Evolutionary conservation across 371 early-diverging fungal genomes (phyloP).

Genomic region (Mycotypha africana): DNA sequence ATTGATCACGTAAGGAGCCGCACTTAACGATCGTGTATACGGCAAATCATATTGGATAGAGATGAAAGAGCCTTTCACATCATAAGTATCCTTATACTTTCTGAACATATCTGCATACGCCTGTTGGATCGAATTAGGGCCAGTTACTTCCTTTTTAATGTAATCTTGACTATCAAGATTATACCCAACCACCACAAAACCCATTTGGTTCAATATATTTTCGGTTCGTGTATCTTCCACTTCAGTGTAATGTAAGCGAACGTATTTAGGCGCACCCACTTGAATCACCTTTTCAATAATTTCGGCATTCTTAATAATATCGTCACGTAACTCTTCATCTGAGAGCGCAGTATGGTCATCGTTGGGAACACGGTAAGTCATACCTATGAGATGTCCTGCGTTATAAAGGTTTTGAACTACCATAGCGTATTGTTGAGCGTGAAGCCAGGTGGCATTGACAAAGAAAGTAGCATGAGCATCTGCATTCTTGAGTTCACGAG

Average conservation of each 20-base stretch:
- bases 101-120: constrained; percentile 30
- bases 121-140: constrained; percentile 36
- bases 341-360: constrained; percentile 40
- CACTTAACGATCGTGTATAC: constrained; percentile 44
- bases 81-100: constrained; percentile 37
- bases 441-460: constrained; percentile 50
- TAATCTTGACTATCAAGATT: constrained; percentile 55
- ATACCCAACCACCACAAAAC: constrained; percentile 46
- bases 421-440: constrained; percentile 48
- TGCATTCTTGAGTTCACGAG: constrained; percentile 44
- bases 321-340: constrained; percentile 37
- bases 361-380: constrained; percentile 51
- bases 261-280: constrained; percentile 48
- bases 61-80: constrained; percentile 46
- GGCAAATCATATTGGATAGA: constrained; percentile 56
- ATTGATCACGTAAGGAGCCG: constrained; percentile 40
- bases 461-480: constrained; percentile 56
- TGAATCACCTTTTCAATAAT: constrained; percentile 44
- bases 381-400: constrained; percentile 55
- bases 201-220: constrained; percentile 39
- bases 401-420: constrained; percentile 47
- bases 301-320: constrained; percentile 45
- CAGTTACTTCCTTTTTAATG: constrained; percentile 24
- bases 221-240: constrained; percentile 36
- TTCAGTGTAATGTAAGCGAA: constrained; percentile 47